Base-by-base conservation (phyloP, 1,284 basidiomycete genomes). In the Boletellus dicymbophilus region DNA sequence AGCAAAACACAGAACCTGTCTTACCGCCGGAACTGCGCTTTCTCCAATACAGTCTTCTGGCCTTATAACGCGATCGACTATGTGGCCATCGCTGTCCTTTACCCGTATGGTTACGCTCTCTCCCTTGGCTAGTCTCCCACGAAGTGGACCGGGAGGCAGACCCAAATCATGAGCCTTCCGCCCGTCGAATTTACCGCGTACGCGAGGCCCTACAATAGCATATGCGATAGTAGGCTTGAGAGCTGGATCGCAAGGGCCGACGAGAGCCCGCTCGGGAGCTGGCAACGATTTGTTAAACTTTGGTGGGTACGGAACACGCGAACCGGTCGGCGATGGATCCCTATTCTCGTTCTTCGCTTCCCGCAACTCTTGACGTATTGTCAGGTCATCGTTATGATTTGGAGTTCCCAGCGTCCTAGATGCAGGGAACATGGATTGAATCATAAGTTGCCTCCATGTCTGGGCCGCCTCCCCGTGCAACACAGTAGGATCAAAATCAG, bases 121-220 rank as follows among this genome's bases (percentile, higher is more conserved):
- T 9, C 80, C 90, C 56, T 59, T 78, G 48, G 75, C 79, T 25
- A 81, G 70, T 58, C 60, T 63, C 22, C 74, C 66, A 39, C 75
- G 63, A 63, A 72, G 52, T 3, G 75, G 77, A 4, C 91, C 90
- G 3, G 72, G 72, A 2, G 80, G 77, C 4, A 98, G 74, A 10
- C 88, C 86, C 1, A 94, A 74, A 28, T 72, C 78, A 7, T 74
- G 63, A 0, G 94, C 92, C 55, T 82, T 85, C 49, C 71, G 69
- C 0, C 71, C 82, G 55, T 96, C 82, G 62, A 98, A 96, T 68
- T 91, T 93, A n/a, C 95, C 95, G 4, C 93, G 83, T 33, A 86
- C 74, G 3, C 76, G 76, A 0, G 93, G 90, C 0, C 93, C 92
- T 42, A 91, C 77, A 37, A 88, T 69, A 22, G 95, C 77, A 65